Conservation (phyloP, 129 eudicot genomes). For the Sambucus nigra region DNA sequence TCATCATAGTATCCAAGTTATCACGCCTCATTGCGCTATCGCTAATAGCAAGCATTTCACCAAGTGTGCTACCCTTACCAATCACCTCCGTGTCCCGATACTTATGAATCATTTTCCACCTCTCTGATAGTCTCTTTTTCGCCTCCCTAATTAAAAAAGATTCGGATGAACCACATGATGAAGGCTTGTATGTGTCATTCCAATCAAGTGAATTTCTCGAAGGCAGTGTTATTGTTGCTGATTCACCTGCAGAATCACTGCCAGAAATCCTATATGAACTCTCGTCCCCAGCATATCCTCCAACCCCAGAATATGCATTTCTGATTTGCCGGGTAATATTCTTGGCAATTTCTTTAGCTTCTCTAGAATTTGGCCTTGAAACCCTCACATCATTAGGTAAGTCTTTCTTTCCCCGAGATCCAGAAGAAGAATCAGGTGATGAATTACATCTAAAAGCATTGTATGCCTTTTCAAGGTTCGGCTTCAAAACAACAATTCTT, state of each 20-base stretch:
- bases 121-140: constrained; percentile 54
- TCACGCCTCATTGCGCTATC: constrained; percentile 24
- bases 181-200: background rate
- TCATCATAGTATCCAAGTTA: constrained; percentile 15
- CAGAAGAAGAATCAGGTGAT: constrained; percentile 7
- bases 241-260: constrained; percentile 14
- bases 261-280: constrained; percentile 11
- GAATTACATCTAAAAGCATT: constrained; percentile 10
- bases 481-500: constrained; percentile 27
- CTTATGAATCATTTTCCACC: constrained; percentile 24
- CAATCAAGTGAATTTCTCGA: background rate
- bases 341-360: constrained; percentile 17
- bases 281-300: constrained; percentile 18
- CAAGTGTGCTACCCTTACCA: constrained; percentile 52
- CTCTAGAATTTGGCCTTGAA: constrained; percentile 13
- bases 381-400: background rate
- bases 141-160: constrained; percentile 58
- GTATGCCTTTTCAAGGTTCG: constrained; percentile 9
- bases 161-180: constrained; percentile 26
- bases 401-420: constrained; percentile 1
- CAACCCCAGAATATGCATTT: constrained; percentile 1
- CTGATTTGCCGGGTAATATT: constrained; percentile 18
- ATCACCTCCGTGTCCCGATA: constrained; percentile 19
- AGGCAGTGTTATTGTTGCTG: background rate
- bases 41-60: constrained; percentile 74